Evolutionary conservation across 306 rosid species (phyloP), one percentile per base, ranked within the genome.

Genomic region (Phaseolus lunatus): DNA sequence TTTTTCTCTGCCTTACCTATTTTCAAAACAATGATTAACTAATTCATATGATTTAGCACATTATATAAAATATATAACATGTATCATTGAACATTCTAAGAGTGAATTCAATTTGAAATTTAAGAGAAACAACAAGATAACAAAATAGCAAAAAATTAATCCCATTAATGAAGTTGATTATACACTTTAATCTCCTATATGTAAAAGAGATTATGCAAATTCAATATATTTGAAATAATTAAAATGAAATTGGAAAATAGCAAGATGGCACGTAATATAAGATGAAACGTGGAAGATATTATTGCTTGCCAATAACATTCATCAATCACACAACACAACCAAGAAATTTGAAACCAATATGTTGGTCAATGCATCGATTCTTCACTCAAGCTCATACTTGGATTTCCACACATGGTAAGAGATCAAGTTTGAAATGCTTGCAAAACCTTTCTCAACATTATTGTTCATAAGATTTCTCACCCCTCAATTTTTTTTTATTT

Each of bases 261-360:
- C 72, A 47, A 26, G 12, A n/a, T 56, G 72, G 63, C 39, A 57
- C 59, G 72, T 24, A 72, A 78, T 56, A n/a, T 27, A 59, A 31
- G 58, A 5, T 6, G 70, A 71, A 39, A 63, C 79, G 75, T 77
- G 64, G 9, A 76, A 76, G 63, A 47, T 54, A 77, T 54, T 66
- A 33, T n/a, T 53, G 37, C 58, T 56, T 15, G 78, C 37, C 67
- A 19, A 67, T 66, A 27, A 37, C 43, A 66, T 26, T 13, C 27
- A 47, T 9, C 37, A 50, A 65, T 54, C 45, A 58, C 49, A 31
- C 35, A 45, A 24, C 61, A 73, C 63, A 50, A 68, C 31, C 70
- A 79, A 62, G 29, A 77, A 77, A 35, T 11, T 5, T 64, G 78
- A n/a, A n/a, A 62, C 78, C 58, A 11, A 54, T 44, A 62, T 50